These are phyloP conservation scores for Mycosarcoma mackinlayi DNA, from an alignment of 1,284 basidiomycete species.

Conservation along the genomic window DNA sequence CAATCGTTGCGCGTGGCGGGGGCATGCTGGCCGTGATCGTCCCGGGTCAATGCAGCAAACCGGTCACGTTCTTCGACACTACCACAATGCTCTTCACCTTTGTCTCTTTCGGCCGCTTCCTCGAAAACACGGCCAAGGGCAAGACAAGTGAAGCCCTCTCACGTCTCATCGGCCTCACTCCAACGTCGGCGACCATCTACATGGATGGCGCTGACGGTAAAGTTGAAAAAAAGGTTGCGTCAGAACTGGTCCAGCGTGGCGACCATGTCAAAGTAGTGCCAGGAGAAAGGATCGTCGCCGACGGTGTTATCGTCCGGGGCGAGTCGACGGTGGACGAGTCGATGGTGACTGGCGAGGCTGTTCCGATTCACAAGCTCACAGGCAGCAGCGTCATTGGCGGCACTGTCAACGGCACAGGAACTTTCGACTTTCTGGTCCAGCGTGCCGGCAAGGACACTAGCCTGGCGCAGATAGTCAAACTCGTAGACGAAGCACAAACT, in stretches of 20 bases:
- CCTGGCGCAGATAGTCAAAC: constrained; percentile 91
- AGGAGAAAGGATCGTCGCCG: constrained; percentile 95
- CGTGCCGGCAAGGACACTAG: constrained; percentile 96
- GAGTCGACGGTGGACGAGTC: constrained; percentile 92
- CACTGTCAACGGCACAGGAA: constrained; percentile 94
- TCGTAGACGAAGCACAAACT: constrained; percentile 98
- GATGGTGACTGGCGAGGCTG: constrained; percentile 95
- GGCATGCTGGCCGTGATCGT: constrained; percentile 20
- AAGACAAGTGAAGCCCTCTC: constrained; percentile 95
- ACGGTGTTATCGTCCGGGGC: constrained; percentile 88
- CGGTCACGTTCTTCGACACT: constrained; percentile 96
- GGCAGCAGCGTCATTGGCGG: constrained; percentile 92
- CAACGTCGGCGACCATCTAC: constrained; percentile 94
- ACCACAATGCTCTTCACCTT: constrained; percentile 99
- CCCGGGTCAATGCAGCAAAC: constrained; percentile 75
- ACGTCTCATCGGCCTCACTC: constrained; percentile 92
- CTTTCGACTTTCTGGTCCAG: constrained; percentile 93
- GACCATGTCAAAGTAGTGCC: constrained; percentile 94
- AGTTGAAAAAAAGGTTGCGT: constrained; percentile 87
- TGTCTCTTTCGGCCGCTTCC: constrained; percentile 91
- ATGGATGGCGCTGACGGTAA: constrained; percentile 73
- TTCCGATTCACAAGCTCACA: constrained; percentile 83
- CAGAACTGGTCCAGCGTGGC: constrained; percentile 92
- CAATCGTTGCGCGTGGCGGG: constrained; percentile 15
- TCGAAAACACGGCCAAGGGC: constrained; percentile 97